These are phyloP conservation scores for Arthrobotrys conoides DNA, from an alignment of 2,329 filamentous ascomycete species.

Conservation along the genomic window DNA sequence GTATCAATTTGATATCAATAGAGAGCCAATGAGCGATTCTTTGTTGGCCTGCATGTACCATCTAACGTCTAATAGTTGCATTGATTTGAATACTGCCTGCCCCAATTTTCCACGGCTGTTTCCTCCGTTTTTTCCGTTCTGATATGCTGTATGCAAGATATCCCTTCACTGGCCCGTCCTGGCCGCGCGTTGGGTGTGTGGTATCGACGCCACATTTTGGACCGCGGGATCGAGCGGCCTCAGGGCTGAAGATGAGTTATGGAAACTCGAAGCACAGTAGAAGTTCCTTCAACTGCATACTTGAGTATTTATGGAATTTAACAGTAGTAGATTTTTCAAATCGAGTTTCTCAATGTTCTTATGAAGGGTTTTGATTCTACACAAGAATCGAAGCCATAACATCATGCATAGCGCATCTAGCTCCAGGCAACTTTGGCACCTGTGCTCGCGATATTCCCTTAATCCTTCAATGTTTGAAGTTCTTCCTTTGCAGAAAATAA, in stretches of 20 bases:
- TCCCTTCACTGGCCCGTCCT: neutral
- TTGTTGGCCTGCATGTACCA: neutral
- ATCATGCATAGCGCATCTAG: too few relatives aligned
- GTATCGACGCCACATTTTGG: neutral
- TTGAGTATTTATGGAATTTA: neutral
- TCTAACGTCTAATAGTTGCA: neutral
- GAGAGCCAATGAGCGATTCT: neutral
- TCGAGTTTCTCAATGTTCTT: neutral
- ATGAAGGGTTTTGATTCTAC: slow-evolving; percentile 7
- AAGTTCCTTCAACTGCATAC: neutral
- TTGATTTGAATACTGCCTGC: neutral
- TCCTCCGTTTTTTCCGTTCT: neutral
- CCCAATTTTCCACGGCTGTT: neutral
- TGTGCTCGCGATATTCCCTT: neutral
- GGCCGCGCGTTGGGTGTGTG: slow-evolving; percentile 18
- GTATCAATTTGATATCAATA: neutral
- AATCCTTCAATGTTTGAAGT: neutral
- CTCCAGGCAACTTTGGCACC: neutral
- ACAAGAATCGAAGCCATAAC: neutral
- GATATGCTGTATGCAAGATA: neutral
- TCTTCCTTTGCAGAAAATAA: neutral
- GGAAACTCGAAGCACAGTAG: neutral
- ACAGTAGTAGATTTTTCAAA: slow-evolving; percentile 6
- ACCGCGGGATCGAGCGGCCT: neutral
- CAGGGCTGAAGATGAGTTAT: neutral